These are phyloP conservation scores for Umbelopsis vinacea DNA, from an alignment of 192 early-diverging fungal species.

Conservation along the genomic window DNA sequence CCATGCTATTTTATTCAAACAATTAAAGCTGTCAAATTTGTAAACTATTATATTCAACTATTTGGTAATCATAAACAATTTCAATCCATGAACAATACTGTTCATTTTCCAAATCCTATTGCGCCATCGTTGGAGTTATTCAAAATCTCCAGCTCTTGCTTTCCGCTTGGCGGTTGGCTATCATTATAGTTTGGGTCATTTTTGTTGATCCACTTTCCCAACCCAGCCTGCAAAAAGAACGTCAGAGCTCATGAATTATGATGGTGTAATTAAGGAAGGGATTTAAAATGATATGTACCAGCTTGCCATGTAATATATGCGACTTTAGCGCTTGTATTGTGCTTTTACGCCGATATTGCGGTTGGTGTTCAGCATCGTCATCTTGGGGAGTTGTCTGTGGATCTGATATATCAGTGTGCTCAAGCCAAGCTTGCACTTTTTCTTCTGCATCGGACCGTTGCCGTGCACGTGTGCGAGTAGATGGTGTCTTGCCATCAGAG, in stretches of 20 bases:
- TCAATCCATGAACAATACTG: background rate
- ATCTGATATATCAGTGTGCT: background rate
- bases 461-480: background rate
- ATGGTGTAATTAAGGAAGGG: background rate
- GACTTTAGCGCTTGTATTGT: conserved; percentile 7
- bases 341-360: background rate
- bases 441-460: background rate
- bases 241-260: background rate
- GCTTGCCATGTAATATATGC: conserved; percentile 5
- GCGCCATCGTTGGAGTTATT: background rate
- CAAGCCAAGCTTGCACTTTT: conserved; percentile 9
- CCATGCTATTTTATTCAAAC: too few species aligned
- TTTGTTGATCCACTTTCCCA: conserved; percentile 4
- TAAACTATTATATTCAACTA: too few species aligned
- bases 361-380: background rate
- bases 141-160: background rate
- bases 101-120: conserved; percentile 13
- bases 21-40: too few species aligned
- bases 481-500: background rate
- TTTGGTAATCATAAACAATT: too few species aligned
- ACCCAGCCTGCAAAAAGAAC: background rate
- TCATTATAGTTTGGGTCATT: background rate
- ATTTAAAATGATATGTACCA: background rate
- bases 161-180: background rate
- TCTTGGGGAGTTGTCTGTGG: background rate